A percentile compares a stretch with the other conserved stretches of the same genome.
Evolutionary conservation across 306 rosid species (phyloP).

Genomic region (Inga laurina): DNA sequence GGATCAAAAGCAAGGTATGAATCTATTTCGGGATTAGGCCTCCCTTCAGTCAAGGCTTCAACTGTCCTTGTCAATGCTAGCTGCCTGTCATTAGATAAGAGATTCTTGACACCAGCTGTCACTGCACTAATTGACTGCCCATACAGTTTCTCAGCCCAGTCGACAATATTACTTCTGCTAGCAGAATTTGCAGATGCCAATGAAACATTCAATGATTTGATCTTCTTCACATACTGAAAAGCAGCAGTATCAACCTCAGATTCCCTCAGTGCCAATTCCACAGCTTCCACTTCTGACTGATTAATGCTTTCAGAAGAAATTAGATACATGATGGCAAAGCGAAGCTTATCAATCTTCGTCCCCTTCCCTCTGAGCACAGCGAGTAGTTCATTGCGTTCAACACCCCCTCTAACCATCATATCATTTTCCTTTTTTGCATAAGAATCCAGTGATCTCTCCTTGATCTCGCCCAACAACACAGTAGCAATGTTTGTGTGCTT

Average conservation of each 20-base stretch:
- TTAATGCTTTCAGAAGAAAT: constrained; percentile 83
- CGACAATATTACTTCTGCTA: constrained; percentile 87
- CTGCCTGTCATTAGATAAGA: constrained; percentile 86
- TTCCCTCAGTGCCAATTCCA: constrained; percentile 82
- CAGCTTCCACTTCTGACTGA: constrained; percentile 83
- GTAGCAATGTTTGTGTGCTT: constrained; percentile 97
- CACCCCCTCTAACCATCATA: constrained; percentile 87
- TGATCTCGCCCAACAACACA: constrained; percentile 87
- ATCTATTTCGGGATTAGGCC: constrained; percentile 92
- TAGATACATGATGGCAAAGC: constrained; percentile 87
- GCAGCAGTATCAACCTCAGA: constrained; percentile 85
- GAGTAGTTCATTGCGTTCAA: constrained; percentile 78
- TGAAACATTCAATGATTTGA: constrained; percentile 79
- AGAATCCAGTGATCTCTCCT: constrained; percentile 93
- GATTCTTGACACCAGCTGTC: constrained; percentile 96
- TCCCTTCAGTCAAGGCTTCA: constrained; percentile 93
- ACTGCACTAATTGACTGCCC: constrained; percentile 93
- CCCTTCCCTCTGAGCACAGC: constrained; percentile 84
- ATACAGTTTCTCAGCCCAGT: constrained; percentile 97
- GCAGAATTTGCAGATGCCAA: constrained; percentile 90
- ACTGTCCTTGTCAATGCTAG: constrained; percentile 91
- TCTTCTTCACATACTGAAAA: constrained; percentile 93
- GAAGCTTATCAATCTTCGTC: constrained; percentile 84
- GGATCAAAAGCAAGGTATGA: constrained; percentile 81
- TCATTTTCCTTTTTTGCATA: constrained; percentile 91